Evolutionary conservation across 495 filamentous ascomycete genomes (phyloP).

Genomic region (Glarea lozoyensis): DNA sequence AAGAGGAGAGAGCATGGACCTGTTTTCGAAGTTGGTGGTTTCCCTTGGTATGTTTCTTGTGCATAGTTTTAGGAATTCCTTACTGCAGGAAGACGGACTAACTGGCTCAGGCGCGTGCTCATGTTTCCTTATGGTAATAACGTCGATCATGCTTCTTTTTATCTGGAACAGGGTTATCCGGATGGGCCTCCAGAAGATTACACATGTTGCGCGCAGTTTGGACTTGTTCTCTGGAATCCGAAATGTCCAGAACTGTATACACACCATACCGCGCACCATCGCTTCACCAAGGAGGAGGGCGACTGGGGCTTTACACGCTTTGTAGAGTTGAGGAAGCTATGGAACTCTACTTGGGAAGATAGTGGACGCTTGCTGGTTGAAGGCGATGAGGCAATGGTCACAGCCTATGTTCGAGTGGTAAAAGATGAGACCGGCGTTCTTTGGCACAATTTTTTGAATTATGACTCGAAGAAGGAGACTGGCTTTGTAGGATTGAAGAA

Average conservation of each 20-base stretch:
- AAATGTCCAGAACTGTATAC: conserved; percentile 74
- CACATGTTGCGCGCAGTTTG: conserved; percentile 96
- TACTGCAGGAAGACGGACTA: conserved; percentile 8
- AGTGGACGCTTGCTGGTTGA: conserved; percentile 72
- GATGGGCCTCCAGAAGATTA: conserved; percentile 68
- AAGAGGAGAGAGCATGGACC: conserved; percentile 78
- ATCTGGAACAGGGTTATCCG: conserved; percentile 87
- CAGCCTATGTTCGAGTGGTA: conserved; percentile 85
- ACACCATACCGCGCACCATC: conserved; percentile 66
- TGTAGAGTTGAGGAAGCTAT: conserved; percentile 73
- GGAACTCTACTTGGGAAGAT: conserved; percentile 60
- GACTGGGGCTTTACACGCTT: conserved; percentile 99
- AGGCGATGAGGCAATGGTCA: conserved; percentile 76
- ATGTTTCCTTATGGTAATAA: conserved; percentile 95
- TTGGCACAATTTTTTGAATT: conserved; percentile 98
- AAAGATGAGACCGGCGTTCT: conserved; percentile 98
- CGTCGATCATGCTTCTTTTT: conserved; percentile 84
- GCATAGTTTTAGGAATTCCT: neutral
- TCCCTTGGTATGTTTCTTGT: conserved; percentile 65
- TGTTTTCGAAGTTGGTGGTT: conserved; percentile 74
- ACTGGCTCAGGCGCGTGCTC: conserved; percentile 66
- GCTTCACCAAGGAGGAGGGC: conserved; percentile 92
- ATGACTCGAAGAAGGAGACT: conserved; percentile 97
- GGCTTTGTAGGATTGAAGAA: conserved; percentile 96
- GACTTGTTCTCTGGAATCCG: conserved; percentile 85